Conservation (phyloP, 2,329 filamentous ascomycete genomes). For the Claviceps humidiphila region DNA sequence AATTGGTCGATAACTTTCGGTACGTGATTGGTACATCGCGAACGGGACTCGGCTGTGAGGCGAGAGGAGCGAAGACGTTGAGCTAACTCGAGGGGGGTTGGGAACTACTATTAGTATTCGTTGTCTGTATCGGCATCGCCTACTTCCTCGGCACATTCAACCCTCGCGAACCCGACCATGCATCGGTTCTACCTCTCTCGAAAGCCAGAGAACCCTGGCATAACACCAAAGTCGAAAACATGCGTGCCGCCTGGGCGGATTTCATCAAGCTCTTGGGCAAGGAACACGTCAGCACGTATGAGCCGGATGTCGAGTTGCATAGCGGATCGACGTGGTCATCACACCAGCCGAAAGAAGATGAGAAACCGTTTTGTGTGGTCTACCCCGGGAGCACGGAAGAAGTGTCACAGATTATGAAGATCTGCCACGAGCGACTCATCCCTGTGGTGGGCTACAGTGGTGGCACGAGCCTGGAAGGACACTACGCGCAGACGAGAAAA, state of each 20-base stretch:
- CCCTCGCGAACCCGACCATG: slow-evolving; percentile 34
- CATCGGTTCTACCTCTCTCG: slow-evolving; percentile 46
- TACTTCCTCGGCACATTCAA: slow-evolving; percentile 48
- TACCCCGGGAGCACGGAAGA: slow-evolving; percentile 69
- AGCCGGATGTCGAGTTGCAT: slow-evolving; percentile 42
- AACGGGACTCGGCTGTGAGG: not conserved
- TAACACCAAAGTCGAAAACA: slow-evolving; percentile 46
- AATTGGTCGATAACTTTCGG: slow-evolving; percentile 42
- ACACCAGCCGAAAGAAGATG: slow-evolving; percentile 33
- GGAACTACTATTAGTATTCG: slow-evolving; percentile 31
- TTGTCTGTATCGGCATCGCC: slow-evolving; percentile 36
- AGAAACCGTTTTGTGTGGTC: slow-evolving; percentile 56
- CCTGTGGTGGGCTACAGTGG: slow-evolving; percentile 81
- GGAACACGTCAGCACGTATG: slow-evolving; percentile 49
- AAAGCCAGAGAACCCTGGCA: slow-evolving; percentile 38
- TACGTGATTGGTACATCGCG: slow-evolving; percentile 17
- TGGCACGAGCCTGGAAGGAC: slow-evolving; percentile 79
- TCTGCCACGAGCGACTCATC: slow-evolving; percentile 69
- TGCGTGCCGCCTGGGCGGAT: slow-evolving; percentile 59
- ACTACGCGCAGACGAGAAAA: slow-evolving; percentile 70
- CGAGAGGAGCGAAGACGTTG: not conserved
- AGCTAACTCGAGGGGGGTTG: slow-evolving; percentile 4
- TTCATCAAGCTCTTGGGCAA: slow-evolving; percentile 50
- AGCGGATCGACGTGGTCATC: slow-evolving; percentile 51
- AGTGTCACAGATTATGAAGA: slow-evolving; percentile 75